Evolutionary conservation across 1,284 basidiomycete species (phyloP), one percentile per base, ranked within the genome.

Genomic region (Ustanciosporium gigantosporum): DNA sequence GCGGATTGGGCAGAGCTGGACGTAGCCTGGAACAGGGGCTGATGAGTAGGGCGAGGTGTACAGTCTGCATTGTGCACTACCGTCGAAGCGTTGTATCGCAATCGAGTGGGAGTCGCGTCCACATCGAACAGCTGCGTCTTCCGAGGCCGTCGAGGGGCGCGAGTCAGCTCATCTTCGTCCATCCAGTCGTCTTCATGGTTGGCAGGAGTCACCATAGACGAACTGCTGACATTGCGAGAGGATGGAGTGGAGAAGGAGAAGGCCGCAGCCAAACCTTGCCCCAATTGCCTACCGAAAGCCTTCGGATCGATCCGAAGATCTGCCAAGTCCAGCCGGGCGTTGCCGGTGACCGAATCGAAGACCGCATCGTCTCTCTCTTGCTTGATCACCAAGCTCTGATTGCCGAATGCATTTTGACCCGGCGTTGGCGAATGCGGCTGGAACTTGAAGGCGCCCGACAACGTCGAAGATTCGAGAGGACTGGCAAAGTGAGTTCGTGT

Each of bases 181-280:
- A 52, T 34, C 59, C 59, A 62, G 3, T 38, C 59, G 40, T 56
- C 52, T 43, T 57, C 52, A 46, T 56, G 48, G 52, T 27, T 31
- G 6, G 8, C 16, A 21, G 23, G n/a, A 8, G 11, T 19, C 32
- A 19, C 32, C 8, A 19, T 35, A 19, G 14, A 9, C 9, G 17
- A 35, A 13, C 11, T 9, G n/a, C n/a, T n/a, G n/a, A n/a, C n/a
- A n/a, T n/a, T n/a, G n/a, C n/a, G n/a, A n/a, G n/a, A n/a, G 8
- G 32, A 9, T 15, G 32, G 32, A 9, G 9, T 19, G 8, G 32
- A 9, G 19, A 37, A 37, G 24, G 9, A 19, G 21, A 37, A 37
- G 8, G 45, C 59, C 19, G 25, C 25, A 16, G 49, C 44, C 2
- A 66, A 21, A 15, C 46, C 55, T 24, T 48, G 45, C 29, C 44